Percentiles rank a stretch among this genome's conserved stretches.
phyloP scores from a whole-genome alignment of 2,329 filamentous ascomycete species.

The Colletotrichum costaricense region DNA sequence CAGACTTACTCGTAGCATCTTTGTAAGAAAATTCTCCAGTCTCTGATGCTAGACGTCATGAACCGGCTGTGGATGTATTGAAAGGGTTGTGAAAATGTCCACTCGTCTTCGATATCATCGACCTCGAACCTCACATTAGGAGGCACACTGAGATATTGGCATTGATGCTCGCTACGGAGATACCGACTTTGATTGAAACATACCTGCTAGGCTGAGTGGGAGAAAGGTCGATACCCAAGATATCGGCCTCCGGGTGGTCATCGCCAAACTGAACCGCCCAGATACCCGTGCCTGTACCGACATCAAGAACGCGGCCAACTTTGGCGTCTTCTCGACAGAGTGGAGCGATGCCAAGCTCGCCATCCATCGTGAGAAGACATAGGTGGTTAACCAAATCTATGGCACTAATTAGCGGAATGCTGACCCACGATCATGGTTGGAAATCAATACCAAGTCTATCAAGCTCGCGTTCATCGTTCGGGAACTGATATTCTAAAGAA shows the following conservation, averaged over 20 bases:
- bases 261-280: slow-evolving; percentile 54
- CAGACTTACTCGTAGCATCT: not conserved
- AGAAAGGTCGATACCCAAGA: slow-evolving; percentile 41
- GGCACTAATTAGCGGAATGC: not conserved
- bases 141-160: slow-evolving; percentile 45
- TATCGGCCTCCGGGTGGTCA: slow-evolving; percentile 44
- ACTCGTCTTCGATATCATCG: slow-evolving; percentile 52
- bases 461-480: slow-evolving; percentile 17
- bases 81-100: slow-evolving; percentile 48
- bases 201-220: not conserved
- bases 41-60: slow-evolving; percentile 27
- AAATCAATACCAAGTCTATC: not conserved
- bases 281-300: slow-evolving; percentile 42
- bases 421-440: not conserved
- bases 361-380: slow-evolving; percentile 56
- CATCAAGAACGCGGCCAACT: slow-evolving; percentile 37
- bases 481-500: slow-evolving; percentile 11
- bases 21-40: not conserved
- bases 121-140: slow-evolving; percentile 57
- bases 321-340: slow-evolving; percentile 30
- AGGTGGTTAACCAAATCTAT: slow-evolving; percentile 64
- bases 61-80: slow-evolving; percentile 39
- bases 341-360: slow-evolving; percentile 5
- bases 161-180: slow-evolving; percentile 41
- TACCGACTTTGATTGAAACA: not conserved